Conservation (phyloP, 2,329 filamentous ascomycete genomes). For the Pyrenophora teres region DNA sequence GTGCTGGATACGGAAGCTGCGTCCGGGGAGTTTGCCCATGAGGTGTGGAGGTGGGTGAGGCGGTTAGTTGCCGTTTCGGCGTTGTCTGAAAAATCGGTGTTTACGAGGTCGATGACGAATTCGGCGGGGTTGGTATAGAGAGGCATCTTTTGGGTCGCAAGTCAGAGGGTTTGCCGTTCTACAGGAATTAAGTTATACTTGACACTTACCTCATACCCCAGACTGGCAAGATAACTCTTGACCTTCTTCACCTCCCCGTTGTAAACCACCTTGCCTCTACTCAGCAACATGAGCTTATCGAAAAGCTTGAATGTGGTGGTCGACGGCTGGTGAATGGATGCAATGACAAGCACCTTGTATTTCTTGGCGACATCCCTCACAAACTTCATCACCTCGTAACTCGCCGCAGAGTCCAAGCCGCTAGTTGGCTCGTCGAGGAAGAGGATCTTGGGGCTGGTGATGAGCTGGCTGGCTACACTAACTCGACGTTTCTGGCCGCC, state of each 20-base stretch:
- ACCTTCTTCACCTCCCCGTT: conserved; percentile 67
- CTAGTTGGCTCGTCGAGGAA: conserved; percentile 86
- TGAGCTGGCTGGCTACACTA: conserved; percentile 78
- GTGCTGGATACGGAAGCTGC: conserved; percentile 31
- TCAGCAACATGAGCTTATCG: conserved; percentile 77
- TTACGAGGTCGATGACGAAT: conserved; percentile 77
- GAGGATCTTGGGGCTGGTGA: conserved; percentile 78
- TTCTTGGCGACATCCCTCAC: conserved; percentile 68
- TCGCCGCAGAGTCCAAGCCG: conserved; percentile 78
- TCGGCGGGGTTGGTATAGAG: conserved; percentile 78
- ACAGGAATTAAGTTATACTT: background rate
- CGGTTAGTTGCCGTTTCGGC: conserved; percentile 54
- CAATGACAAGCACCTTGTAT: conserved; percentile 75
- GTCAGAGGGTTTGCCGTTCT: background rate
- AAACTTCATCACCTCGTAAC: conserved; percentile 76
- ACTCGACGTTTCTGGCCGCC: conserved; percentile 84
- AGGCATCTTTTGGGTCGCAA: conserved; percentile 58
- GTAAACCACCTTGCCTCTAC: conserved; percentile 71
- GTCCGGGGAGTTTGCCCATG: conserved; percentile 60
- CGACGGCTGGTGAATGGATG: conserved; percentile 85
- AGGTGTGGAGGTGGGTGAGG: conserved; percentile 58
- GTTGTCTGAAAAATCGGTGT: conserved; percentile 70
- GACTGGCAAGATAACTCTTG: conserved; percentile 65
- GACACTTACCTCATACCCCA: conserved; percentile 53
- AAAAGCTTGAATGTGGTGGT: conserved; percentile 79